A percentile compares a stretch with the other conserved stretches of the same genome.
phyloP scores from a whole-genome alignment of 129 eudicot genomes.

The Centella asiatica region DNA sequence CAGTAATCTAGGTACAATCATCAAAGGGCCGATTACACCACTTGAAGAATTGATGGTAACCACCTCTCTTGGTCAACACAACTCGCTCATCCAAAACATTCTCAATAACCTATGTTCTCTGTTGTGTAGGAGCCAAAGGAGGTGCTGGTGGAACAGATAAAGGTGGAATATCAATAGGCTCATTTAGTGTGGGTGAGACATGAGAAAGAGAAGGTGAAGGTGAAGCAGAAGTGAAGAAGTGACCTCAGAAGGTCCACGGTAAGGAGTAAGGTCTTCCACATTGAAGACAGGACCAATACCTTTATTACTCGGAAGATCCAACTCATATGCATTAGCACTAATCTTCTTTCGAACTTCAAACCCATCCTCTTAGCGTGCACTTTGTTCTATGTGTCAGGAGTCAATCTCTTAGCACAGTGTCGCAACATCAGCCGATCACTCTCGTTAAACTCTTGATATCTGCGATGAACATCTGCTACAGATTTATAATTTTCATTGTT shows the following conservation, averaged over 20 bases:
- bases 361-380: background rate
- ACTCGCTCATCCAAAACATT: too few relatives aligned
- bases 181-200: background rate
- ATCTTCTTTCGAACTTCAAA: background rate
- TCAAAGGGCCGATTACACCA: too few relatives aligned
- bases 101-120: too few relatives aligned
- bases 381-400: background rate
- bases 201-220: background rate
- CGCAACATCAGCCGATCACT: too few relatives aligned
- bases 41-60: too few relatives aligned
- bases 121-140: too few relatives aligned
- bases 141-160: too few relatives aligned
- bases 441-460: background rate
- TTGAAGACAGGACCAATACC: background rate
- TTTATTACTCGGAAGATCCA: background rate
- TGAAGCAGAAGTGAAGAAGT: background rate
- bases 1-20: background rate
- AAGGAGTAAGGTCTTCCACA: background rate
- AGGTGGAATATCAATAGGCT: too few relatives aligned
- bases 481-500: background rate
- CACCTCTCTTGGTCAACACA: too few relatives aligned
- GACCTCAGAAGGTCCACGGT: background rate
- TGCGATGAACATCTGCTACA: background rate
- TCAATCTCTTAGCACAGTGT: too few relatives aligned
- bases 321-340: background rate